Base-by-base conservation (phyloP, 805 yeast species). In the Allodekkera sacchari region DNA sequence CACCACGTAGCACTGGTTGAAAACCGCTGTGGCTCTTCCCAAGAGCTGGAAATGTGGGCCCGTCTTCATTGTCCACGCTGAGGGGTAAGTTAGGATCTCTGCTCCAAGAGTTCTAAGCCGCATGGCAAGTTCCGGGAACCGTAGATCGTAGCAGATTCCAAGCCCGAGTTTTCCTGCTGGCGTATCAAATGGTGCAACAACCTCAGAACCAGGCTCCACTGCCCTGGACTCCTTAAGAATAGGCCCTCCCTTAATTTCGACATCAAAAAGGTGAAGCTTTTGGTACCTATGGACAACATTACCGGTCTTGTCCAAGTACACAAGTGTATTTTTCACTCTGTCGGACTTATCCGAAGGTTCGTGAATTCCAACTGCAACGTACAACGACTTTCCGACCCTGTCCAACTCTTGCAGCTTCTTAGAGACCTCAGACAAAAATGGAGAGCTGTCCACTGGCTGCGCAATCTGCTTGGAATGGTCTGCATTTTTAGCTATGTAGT, bases 1-100 rank as follows among this genome's bases (percentile, higher is more conserved):
- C 4, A 89, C 62, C 5, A 88, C 95, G 52, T 70, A 92, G 37
- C 81, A 65, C 55, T 92, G 97, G 2, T 89, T 71, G 50, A 88
- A 95, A 9, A 89, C 69, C 4, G 97, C 97, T 29, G 96, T 63
- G 0, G 95, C 80, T 18, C 74, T 64, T 2, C 84, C 96, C 31
- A 89, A 61, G 1, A 72, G 53, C 32, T 75, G 75, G 95, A 96
- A 89, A 49, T 89, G 98, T 1, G 89, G 84, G 1, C 98, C 98
- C 0, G 97, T 89, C 41, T 77, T 76, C 50, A 82, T 71, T 0
- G 96, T 92, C 65, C 94, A 92, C 0, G 97, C 97, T 17, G 94
- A 79, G 0, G 98, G 97, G 45, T 64, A 89, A 3, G 89, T 71
- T 24, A 89, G 44, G 15, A 89, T 61, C 36, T 83, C 68, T 1